Conservation (phyloP, 495 filamentous ascomycete genomes). For the Viridothelium virens region DNA sequence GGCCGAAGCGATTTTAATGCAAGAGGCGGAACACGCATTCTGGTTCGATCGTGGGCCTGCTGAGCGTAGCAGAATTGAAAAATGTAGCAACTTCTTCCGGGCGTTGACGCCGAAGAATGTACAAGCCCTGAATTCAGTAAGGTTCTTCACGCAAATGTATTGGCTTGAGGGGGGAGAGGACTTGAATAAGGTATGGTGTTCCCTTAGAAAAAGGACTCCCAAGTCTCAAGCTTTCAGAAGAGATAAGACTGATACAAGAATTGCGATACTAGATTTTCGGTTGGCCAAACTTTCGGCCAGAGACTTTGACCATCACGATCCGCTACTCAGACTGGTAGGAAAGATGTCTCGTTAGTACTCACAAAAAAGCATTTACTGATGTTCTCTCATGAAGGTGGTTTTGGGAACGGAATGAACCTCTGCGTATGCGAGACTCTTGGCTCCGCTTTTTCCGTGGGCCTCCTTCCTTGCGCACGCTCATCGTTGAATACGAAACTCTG, state of each 20-base stretch:
- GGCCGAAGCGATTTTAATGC: conserved; percentile 15
- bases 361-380: no score
- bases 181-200: not conserved
- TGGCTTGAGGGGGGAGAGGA: not conserved
- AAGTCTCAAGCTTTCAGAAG: no score
- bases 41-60: conserved; percentile 8
- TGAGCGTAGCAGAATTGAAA: conserved; percentile 7
- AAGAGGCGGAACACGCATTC: conserved; percentile 18
- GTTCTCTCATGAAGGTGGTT: not conserved
- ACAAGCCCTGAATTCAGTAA: not conserved
- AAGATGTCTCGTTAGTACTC: no score
- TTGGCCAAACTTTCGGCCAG: not conserved
- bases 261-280: not conserved
- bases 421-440: not conserved
- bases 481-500: conserved; percentile 6
- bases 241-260: not conserved
- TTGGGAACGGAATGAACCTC: not conserved
- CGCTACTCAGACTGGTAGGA: not conserved
- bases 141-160: conserved; percentile 5
- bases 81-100: not conserved
- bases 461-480: not conserved
- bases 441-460: conserved; percentile 1
- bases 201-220: not conserved
- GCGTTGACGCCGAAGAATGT: not conserved
- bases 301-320: conserved; percentile 4